Evolutionary conservation across 345 rosid species (phyloP), one percentile per base, ranked within the genome.

Genomic region (Eucalyptus polyanthemos): DNA sequence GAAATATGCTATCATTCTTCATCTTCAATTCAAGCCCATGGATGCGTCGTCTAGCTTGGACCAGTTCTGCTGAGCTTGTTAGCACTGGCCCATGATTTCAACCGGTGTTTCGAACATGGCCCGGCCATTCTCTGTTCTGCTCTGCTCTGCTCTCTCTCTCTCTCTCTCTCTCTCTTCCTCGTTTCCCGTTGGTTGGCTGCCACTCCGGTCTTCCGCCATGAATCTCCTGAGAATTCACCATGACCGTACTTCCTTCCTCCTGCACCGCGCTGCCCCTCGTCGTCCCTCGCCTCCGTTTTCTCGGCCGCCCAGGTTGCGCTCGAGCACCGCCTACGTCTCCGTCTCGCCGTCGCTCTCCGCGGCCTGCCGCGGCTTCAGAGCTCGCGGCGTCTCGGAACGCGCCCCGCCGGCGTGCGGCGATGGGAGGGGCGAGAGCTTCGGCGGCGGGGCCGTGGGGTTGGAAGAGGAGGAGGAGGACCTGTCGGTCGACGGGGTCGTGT

Each of bases 401-500:
- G 87, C 91, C 88, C 88, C 94, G 29, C 89, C 94, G 21, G 53
- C 93, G 85, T 53, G 65, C 25, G 89, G 88, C 56, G 67, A 88
- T 86, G 92, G 86, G 85, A 92, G 93, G 88, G 92, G 89, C 65
- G 92, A 88, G 87, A 88, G 86, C 88, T 51, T 89, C 34, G 56
- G 90, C 16, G 51, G 11, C 67, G 67, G 45, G 25, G 87, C 10
- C 50, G 45, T 45, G 69, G 50, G 51, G 27, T 89, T 91, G 69
- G 87, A 93, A 12, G 97, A 93, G 21, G 93, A 95, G 58, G 93
- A 95, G 58, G 58, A 53, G 69, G 93, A 95, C 94, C 89, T 94
- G 91, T 97, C 95, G 3, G 88, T 89, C 7, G 92, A 93, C 86
- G 93, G 95, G 60, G 92, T 53, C 56, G 97, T 96, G 87, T 96